Base-by-base conservation (phyloP, 2,329 filamentous ascomycete genomes). In the Zymoseptoria brevis region DNA sequence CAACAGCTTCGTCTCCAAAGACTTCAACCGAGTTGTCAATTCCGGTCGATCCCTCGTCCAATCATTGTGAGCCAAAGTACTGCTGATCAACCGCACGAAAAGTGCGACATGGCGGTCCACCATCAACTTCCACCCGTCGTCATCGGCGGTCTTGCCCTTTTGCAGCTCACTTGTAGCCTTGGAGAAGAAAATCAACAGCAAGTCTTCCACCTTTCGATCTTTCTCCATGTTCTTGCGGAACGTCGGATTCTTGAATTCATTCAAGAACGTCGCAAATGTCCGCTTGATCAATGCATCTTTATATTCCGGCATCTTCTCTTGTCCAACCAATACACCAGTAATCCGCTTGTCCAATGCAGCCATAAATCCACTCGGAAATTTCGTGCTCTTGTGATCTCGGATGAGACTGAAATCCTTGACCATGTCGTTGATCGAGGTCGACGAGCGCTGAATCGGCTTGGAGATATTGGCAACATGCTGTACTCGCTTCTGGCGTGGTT, bases 101-200 rank as follows among this genome's bases (percentile, higher is more conserved):
- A 99, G 83, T 54, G 94, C 94, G 58, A 97, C 87, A 74, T 99
- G 94, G 57, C 93, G 85, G 74, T 99, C 94, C 19, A 96, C 91
- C 75, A 97, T 85, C 60, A 88, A 79, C 76, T 94, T 96, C 89
- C 90, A 96, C 56, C 84, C 83, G 72, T 96, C 90, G 73, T 97
- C 93, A 53, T 88, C 88, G 0, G 85, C 81, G 0, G 83, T 75
- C 74, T 89, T 89, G 56, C 87, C 83, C 73, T 90, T 89, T 74
- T 88, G 86, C 69, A 96, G 82, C 62, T 96, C 92, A 73, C 96
- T 95, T 52, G 90, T 96, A 6, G 94, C 92, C 63, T 90, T 88
- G 1, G 92, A 95, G 76, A 95, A 97, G 79, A 99, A 97, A 64
- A 97, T 96, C 66, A 99, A 81, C 55, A 99, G 85, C 55, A 97